Conservation (phyloP, 2,329 filamentous ascomycete genomes). For the Diplodia intermedia region DNA sequence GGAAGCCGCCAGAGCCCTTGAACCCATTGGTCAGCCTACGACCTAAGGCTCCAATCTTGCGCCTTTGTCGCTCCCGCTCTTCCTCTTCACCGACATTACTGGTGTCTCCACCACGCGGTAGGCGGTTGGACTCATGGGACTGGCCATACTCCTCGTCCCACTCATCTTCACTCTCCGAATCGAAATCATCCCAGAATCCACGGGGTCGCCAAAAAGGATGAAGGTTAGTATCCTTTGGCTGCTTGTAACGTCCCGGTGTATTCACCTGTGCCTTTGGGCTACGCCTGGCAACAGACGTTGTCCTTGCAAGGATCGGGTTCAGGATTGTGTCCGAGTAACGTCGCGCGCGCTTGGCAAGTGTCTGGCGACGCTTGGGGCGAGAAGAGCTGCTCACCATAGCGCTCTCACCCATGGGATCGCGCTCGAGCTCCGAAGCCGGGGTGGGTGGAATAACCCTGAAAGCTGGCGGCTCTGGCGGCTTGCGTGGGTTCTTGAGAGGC, state of each 20-base stretch:
- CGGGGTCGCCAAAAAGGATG: constrained; percentile 69
- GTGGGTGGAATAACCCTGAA: constrained; percentile 64
- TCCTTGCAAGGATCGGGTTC: constrained; percentile 48
- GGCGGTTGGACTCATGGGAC: constrained; percentile 32
- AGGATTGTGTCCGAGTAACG: constrained; percentile 56
- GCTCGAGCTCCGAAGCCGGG: constrained; percentile 56
- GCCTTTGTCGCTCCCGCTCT: constrained; percentile 6
- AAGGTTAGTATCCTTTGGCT: constrained; percentile 54
- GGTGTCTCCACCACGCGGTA: constrained; percentile 57
- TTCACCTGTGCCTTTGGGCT: constrained; percentile 37
- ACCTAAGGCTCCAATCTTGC: constrained; percentile 36
- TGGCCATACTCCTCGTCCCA: constrained; percentile 38
- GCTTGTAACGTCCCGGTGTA: constrained; percentile 35
- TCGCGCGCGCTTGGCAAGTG: constrained; percentile 53
- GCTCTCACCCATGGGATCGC: constrained; percentile 41
- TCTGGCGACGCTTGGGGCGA: constrained; percentile 47
- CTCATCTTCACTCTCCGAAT: constrained; percentile 48
- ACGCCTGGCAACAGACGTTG: background rate
- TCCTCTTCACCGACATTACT: constrained; percentile 46
- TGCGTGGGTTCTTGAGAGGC: constrained; percentile 64
- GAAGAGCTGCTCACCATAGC: constrained; percentile 36
- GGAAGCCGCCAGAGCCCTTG: constrained; percentile 53
- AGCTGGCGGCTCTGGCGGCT: constrained; percentile 63
- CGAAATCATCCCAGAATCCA: constrained; percentile 67
- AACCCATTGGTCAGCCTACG: constrained; percentile 48